These are phyloP conservation scores for Suillus variegatus DNA, from an alignment of 768 basidiomycete genomes.

Conservation along the genomic window DNA sequence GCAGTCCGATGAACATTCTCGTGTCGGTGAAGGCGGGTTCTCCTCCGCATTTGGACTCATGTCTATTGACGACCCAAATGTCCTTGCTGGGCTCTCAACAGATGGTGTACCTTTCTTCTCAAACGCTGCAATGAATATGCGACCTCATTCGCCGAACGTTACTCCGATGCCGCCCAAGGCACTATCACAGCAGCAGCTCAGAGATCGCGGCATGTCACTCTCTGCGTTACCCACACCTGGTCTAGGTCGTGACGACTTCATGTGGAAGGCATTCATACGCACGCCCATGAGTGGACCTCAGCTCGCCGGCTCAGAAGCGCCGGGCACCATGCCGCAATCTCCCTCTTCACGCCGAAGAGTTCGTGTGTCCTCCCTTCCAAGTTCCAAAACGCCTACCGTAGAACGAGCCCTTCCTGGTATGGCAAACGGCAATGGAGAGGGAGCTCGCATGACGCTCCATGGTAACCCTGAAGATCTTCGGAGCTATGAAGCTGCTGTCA, in stretches of 20 bases:
- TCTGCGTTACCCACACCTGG: constrained; percentile 35
- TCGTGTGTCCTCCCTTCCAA: constrained; percentile 69
- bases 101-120: constrained; percentile 70
- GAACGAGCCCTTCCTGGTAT: constrained; percentile 23
- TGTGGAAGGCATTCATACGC: constrained; percentile 76
- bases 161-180: constrained; percentile 47
- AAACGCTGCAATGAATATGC: constrained; percentile 22
- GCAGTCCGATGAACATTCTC: constrained; percentile 15
- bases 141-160: constrained; percentile 43
- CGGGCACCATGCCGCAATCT: constrained; percentile 26
- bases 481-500: constrained; percentile 74
- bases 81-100: constrained; percentile 58
- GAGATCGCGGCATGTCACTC: constrained; percentile 27
- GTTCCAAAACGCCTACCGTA: constrained; percentile 61
- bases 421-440: constrained; percentile 22
- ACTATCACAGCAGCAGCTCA: constrained; percentile 21
- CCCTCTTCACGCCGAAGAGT: constrained; percentile 41
- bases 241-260: constrained; percentile 45
- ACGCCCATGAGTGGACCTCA: constrained; percentile 55
- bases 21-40: constrained; percentile 42
- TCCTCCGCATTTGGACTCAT: constrained; percentile 72
- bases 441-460: constrained; percentile 43
- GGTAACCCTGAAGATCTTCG: constrained; percentile 60
- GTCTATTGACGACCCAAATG: constrained; percentile 73
- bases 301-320: constrained; percentile 15